Percentiles rank a stretch among this genome's conserved stretches.
Conservation (phyloP, 768 basidiomycete species). For the Harrya chromipes region DNA sequence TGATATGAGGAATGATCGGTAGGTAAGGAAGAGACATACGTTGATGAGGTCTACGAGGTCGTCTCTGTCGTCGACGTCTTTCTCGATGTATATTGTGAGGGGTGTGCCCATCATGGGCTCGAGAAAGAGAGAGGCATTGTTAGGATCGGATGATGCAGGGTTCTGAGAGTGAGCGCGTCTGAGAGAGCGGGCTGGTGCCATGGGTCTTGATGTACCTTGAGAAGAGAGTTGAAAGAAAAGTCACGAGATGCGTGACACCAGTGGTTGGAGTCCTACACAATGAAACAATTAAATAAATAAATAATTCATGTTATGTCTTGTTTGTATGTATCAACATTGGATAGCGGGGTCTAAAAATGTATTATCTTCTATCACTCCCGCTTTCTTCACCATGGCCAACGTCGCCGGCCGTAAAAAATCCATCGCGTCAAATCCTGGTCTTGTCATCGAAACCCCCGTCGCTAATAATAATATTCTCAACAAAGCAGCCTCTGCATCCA, state of each 20-base stretch:
- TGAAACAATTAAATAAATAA: neutral
- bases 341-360: slow-evolving; percentile 29
- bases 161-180: slow-evolving; percentile 44
- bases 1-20: slow-evolving; percentile 8
- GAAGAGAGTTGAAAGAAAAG: slow-evolving; percentile 19
- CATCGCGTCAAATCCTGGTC: slow-evolving; percentile 58
- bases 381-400: slow-evolving; percentile 40
- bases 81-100: slow-evolving; percentile 73
- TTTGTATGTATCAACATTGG: slow-evolving; percentile 29
- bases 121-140: slow-evolving; percentile 57
- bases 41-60: slow-evolving; percentile 58
- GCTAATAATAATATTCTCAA: slow-evolving; percentile 86
- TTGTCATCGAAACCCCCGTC: slow-evolving; percentile 71
- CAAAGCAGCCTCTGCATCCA: slow-evolving; percentile 82
- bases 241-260: no score
- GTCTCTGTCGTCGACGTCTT: slow-evolving; percentile 73
- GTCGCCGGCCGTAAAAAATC: slow-evolving; percentile 78
- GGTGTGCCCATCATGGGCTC: slow-evolving; percentile 82
- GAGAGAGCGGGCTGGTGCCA: slow-evolving; percentile 73
- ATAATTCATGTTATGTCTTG: slow-evolving; percentile 17
- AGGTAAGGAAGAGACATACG: slow-evolving; percentile 42
- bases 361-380: slow-evolving; percentile 30
- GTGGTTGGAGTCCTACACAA: slow-evolving; percentile 28
- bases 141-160: slow-evolving; percentile 32
- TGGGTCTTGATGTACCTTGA: slow-evolving; percentile 52